Evolutionary conservation across 371 early-diverging fungal genomes (phyloP).

Genomic region (Mucor ambiguus): DNA sequence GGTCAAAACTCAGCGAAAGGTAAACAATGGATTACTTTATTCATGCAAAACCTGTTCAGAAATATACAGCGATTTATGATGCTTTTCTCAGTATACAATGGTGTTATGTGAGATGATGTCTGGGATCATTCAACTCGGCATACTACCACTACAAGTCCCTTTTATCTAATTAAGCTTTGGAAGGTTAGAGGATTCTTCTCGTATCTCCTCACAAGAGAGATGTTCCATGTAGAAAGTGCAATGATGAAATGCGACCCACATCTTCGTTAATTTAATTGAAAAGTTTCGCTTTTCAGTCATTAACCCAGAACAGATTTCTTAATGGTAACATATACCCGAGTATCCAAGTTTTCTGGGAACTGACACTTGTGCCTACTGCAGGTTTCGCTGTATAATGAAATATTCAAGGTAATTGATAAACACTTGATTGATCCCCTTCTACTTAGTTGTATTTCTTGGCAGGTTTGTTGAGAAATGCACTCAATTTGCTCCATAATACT

Average conservation of each 20-base stretch:
- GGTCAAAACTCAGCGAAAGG: conserved; percentile 5
- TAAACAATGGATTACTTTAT: background rate
- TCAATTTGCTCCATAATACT: no score
- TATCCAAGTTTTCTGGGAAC: no score
- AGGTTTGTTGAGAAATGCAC: no score
- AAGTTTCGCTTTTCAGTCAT: background rate
- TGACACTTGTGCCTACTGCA: no score
- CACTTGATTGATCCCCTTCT: no score
- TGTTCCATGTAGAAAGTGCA: background rate
- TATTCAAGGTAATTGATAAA: no score
- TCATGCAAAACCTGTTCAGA: background rate
- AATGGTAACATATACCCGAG: no score
- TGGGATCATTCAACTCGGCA: no score
- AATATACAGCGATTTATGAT: background rate
- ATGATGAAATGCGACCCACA: background rate
- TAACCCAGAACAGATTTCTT: background rate
- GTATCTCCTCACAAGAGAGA: background rate
- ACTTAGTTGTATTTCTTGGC: no score
- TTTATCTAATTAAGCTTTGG: background rate
- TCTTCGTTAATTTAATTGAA: background rate
- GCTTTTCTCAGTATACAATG: background rate
- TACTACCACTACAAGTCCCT: no score
- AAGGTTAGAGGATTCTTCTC: background rate
- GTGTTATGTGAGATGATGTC: no score
- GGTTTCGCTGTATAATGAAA: no score